Evolutionary conservation across 208 protist species (phyloP).

Genomic region (Herpetomonas tarakana): DNA sequence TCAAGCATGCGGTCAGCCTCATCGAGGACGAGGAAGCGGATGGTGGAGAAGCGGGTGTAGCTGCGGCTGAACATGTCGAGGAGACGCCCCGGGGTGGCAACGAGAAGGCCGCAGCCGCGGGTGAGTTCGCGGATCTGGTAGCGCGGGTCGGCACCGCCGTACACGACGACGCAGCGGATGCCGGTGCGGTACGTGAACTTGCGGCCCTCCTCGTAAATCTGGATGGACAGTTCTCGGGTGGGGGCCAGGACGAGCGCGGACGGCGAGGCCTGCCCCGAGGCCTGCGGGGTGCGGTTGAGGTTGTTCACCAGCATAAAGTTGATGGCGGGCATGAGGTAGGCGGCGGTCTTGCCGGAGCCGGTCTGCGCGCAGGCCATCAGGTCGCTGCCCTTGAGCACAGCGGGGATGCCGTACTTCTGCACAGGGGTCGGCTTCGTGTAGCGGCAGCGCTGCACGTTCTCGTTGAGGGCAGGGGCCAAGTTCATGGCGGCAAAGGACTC

Average conservation of each 20-base stretch:
- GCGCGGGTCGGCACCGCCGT: conserved; percentile 96
- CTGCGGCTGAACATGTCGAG: conserved; percentile 84
- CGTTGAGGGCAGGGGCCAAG: conserved; percentile 80
- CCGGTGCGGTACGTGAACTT: conserved; percentile 96
- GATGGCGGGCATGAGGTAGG: conserved; percentile 98
- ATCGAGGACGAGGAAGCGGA: conserved; percentile 97
- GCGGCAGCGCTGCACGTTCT: conserved; percentile 93
- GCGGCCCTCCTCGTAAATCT: conserved; percentile 97
- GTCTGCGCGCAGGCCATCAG: conserved; percentile 99
- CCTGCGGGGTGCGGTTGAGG: conserved; percentile 36
- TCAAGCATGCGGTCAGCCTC: conserved; percentile 99
- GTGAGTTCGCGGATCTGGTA: conserved; percentile 97
- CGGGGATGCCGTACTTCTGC: conserved; percentile 97
- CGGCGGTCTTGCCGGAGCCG: conserved; percentile 98
- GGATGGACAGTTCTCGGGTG: conserved; percentile 96
- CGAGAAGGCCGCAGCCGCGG: conserved; percentile 93
- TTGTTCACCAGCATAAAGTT: conserved; percentile 84
- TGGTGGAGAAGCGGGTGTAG: conserved; percentile 80
- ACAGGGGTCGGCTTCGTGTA: conserved; percentile 98
- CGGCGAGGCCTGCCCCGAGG: conserved; percentile 77
- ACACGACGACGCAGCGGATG: conserved; percentile 95
- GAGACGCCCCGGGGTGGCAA: conserved; percentile 92
- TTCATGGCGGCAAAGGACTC: conserved; percentile 85
- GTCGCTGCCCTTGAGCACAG: conserved; percentile 91
- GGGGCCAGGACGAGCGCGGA: conserved; percentile 95